Percentiles rank a stretch among this genome's conserved stretches.
Conservation (phyloP, 495 filamentous ascomycete genomes). For the Xylaria grammica region DNA sequence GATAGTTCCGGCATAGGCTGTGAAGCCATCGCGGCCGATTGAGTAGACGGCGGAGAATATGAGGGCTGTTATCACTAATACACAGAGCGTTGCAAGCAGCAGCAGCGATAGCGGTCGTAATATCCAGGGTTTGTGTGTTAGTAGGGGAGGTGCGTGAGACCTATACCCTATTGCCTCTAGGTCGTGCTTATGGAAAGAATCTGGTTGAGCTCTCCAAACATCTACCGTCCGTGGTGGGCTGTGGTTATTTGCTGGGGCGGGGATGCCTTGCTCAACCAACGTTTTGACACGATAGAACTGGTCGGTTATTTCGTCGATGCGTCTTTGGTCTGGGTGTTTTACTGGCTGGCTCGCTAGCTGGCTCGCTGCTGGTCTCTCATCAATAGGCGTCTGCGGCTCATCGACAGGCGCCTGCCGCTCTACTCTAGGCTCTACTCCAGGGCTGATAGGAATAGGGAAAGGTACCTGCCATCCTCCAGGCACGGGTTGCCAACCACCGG, state of each 20-base stretch:
- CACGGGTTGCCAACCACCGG: constrained; percentile 10
- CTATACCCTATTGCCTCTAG: constrained; percentile 26
- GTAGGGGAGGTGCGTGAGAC: constrained; percentile 44
- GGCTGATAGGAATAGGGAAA: constrained; percentile 10
- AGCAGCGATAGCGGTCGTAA: constrained; percentile 67
- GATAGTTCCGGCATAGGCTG: constrained; percentile 63
- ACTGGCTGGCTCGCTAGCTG: background rate
- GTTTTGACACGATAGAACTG: constrained; percentile 9
- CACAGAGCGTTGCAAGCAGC: constrained; percentile 61
- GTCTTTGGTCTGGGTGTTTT: background rate
- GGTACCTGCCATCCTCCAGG: constrained; percentile 17
- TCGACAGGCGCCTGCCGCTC: constrained; percentile 14
- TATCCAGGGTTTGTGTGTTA: constrained; percentile 69
- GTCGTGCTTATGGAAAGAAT: constrained; percentile 25
- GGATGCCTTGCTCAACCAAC: background rate
- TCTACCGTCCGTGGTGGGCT: constrained; percentile 28
- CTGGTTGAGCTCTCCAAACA: constrained; percentile 34
- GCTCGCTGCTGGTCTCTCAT: background rate
- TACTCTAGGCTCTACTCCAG: constrained; percentile 14
- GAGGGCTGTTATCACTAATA: constrained; percentile 74
- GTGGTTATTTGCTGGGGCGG: constrained; percentile 3
- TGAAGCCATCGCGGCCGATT: constrained; percentile 64
- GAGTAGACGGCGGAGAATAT: constrained; percentile 79
- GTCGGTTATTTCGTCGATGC: constrained; percentile 3
- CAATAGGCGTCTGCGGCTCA: constrained; percentile 12